Evolutionary conservation across 306 rosid species (phyloP).

Genomic region (Phaseolus lunatus): DNA sequence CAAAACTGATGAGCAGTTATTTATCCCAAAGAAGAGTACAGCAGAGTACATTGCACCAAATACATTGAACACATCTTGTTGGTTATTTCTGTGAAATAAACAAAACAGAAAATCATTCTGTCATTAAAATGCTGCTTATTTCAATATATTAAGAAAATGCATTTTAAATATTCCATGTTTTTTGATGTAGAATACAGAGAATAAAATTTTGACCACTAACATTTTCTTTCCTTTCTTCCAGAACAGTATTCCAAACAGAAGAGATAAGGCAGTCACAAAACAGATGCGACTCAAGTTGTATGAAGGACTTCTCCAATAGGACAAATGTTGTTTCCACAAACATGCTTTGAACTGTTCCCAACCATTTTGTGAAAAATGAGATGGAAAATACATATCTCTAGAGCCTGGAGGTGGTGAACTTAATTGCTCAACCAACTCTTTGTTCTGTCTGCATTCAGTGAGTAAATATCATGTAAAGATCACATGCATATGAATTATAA

Average conservation of each 20-base stretch:
- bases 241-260: conserved; percentile 64
- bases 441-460: conserved; percentile 60
- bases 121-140: neutral
- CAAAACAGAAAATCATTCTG: neutral
- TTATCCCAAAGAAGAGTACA: conserved; percentile 57
- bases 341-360: conserved; percentile 76
- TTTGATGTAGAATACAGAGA: neutral
- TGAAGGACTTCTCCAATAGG: conserved; percentile 82
- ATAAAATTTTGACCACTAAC: conserved; percentile 41
- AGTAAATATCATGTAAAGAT: neutral
- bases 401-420: conserved; percentile 65
- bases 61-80: conserved; percentile 63
- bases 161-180: neutral
- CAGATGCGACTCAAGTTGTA: conserved; percentile 62
- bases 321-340: conserved; percentile 72
- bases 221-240: conserved; percentile 66
- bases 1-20: conserved; percentile 65
- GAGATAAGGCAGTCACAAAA: conserved; percentile 48
- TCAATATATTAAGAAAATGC: neutral
- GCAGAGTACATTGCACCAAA: conserved; percentile 64
- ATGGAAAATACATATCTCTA: conserved; percentile 57
- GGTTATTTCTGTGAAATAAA: conserved; percentile 48
- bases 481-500: neutral
- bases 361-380: conserved; percentile 59
- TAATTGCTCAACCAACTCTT: conserved; percentile 54